Evolutionary conservation across 148 eudicot genomes (phyloP).

Genomic region (Camellia japonica): DNA sequence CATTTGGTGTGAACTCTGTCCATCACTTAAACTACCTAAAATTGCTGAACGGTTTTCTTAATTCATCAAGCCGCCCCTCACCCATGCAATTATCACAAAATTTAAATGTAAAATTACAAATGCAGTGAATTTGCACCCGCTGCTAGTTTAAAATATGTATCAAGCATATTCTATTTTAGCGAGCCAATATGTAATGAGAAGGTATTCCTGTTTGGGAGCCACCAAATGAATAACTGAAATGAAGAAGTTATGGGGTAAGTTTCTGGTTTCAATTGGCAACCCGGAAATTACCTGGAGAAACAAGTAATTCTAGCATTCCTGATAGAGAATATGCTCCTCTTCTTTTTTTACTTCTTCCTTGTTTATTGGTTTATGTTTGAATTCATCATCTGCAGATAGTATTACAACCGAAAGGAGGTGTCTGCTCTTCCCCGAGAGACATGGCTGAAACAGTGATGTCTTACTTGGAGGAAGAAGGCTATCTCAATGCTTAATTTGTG

Average conservation of each 20-base stretch:
- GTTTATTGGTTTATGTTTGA: background rate
- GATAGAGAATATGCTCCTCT: too few species aligned
- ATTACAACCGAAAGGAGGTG: conserved; percentile 50
- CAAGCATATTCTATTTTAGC: background rate
- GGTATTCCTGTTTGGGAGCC: background rate
- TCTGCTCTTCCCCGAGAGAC: conserved; percentile 59
- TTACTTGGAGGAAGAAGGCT: conserved; percentile 74
- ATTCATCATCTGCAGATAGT: conserved; percentile 52
- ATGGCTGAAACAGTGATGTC: conserved; percentile 68
- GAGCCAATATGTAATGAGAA: background rate
- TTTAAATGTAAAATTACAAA: too few species aligned
- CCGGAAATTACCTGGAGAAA: background rate
- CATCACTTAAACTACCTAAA: too few species aligned
- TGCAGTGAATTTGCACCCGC: too few species aligned
- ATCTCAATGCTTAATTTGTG: conserved; percentile 46
- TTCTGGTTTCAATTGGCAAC: background rate
- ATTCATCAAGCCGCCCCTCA: too few species aligned
- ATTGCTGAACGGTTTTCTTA: too few species aligned
- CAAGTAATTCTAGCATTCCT: too few species aligned
- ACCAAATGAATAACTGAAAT: background rate
- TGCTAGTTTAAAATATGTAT: background rate
- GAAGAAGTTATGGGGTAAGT: background rate
- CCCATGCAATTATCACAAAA: too few species aligned
- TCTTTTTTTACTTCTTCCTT: background rate
- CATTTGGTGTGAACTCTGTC: too few species aligned